A percentile compares a stretch with the other conserved stretches of the same genome.
phyloP scores from a whole-genome alignment of 2,329 filamentous ascomycete species.

The Colletotrichum tropicicola region DNA sequence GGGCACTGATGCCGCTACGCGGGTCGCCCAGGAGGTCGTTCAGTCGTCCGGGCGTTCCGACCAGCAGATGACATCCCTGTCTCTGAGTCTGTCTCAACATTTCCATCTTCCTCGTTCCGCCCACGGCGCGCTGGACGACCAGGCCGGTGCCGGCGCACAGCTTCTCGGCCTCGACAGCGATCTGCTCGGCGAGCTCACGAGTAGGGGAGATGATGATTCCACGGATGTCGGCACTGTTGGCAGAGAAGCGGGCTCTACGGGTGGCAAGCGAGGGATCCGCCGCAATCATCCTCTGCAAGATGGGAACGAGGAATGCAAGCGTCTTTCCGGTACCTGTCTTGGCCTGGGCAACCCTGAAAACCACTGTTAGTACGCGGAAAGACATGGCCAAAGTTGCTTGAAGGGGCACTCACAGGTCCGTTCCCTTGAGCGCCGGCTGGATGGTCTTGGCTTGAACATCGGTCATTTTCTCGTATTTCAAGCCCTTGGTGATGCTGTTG shows the following conservation, averaged over 20 bases:
- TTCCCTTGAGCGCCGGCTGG: slow-evolving; percentile 78
- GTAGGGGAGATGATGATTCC: slow-evolving; percentile 82
- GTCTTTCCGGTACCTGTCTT: slow-evolving; percentile 99
- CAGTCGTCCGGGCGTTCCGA: slow-evolving; percentile 90
- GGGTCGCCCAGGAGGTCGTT: slow-evolving; percentile 81
- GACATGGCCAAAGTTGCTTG: not conserved
- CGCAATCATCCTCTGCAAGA: slow-evolving; percentile 80
- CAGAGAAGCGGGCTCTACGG: slow-evolving; percentile 43
- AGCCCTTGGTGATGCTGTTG: slow-evolving; percentile 72
- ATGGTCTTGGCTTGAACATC: slow-evolving; percentile 91
- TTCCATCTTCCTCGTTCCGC: slow-evolving; percentile 80
- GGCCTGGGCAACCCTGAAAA: slow-evolving; percentile 82
- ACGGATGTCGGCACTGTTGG: slow-evolving; percentile 67
- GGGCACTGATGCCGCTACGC: slow-evolving; percentile 71
- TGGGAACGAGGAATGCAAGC: slow-evolving; percentile 87
- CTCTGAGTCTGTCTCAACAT: slow-evolving; percentile 75
- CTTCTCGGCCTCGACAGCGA: slow-evolving; percentile 79
- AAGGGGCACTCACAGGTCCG: slow-evolving; percentile 77
- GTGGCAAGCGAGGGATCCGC: slow-evolving; percentile 69
- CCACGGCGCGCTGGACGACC: slow-evolving; percentile 80
- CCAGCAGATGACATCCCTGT: slow-evolving; percentile 86
- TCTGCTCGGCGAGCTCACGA: slow-evolving; percentile 83
- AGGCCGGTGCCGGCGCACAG: slow-evolving; percentile 73
- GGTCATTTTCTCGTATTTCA: slow-evolving; percentile 88
- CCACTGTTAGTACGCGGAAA: slow-evolving; percentile 31